A percentile compares a stretch with the other conserved stretches of the same genome.
These are phyloP conservation scores for Dictyostelium citrinum DNA, from an alignment of 78 protist genomes.

Conservation along the genomic window DNA sequence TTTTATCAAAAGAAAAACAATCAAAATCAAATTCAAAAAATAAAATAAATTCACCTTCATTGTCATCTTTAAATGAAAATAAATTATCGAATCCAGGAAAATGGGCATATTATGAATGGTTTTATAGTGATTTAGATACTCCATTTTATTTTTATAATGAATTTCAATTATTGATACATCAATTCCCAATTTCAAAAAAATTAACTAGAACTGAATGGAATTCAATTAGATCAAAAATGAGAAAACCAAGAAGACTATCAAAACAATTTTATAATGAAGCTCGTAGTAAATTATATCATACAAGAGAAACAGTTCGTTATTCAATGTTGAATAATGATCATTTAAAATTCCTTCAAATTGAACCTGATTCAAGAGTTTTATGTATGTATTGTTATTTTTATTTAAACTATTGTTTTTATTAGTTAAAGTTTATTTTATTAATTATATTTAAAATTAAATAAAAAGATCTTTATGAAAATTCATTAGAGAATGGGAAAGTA, in stretches of 20 bases:
- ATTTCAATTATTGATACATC: conserved; percentile 37
- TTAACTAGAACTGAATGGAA: conserved; percentile 57
- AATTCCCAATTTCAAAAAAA: conserved; percentile 10
- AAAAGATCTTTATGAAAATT: not conserved
- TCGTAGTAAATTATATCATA: conserved; percentile 27
- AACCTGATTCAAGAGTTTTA: conserved; percentile 39
- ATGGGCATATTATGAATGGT: conserved; percentile 73
- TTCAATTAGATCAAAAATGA: conserved; percentile 37
- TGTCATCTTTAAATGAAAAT: not conserved
- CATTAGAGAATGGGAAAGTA: conserved; percentile 15
- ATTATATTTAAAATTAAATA: not conserved
- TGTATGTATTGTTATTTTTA: not conserved
- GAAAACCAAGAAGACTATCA: conserved; percentile 59
- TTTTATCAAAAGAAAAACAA: not conserved
- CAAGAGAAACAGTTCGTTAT: conserved; percentile 37
- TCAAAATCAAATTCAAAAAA: not conserved
- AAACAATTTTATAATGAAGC: conserved; percentile 52
- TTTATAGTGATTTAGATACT: conserved; percentile 66
- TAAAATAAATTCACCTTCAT: not conserved
- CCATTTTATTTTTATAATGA: conserved; percentile 67
- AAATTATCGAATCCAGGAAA: conserved; percentile 1
- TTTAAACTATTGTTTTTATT: not conserved
- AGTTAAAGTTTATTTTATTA: not conserved
- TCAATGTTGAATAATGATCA: conserved; percentile 28
- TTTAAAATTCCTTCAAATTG: conserved; percentile 33